Base-by-base conservation (phyloP, 768 basidiomycete genomes). In the Lentinula raphanica region DNA sequence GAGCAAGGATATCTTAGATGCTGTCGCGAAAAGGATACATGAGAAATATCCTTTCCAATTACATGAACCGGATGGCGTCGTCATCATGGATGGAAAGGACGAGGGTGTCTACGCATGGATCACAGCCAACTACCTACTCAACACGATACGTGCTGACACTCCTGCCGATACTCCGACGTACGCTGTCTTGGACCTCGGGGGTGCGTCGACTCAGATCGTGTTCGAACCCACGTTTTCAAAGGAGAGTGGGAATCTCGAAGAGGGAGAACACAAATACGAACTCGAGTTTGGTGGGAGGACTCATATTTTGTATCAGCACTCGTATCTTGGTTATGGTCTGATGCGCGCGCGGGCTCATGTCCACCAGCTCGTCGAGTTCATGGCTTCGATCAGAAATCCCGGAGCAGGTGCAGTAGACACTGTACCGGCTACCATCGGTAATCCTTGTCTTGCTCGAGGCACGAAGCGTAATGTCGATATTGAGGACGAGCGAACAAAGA, bases 161-260 rank as follows among this genome's bases (percentile, higher is more conserved):
- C 72, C 75, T 1, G 61, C 67, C 54, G 71, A 75, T 28, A 78
- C 76, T 17, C 69, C 74, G 21, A 86, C 90, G 27, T 91, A 90
- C 63, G 96, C 96, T 23, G 94, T 97, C 44, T 86, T 98, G 50
- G 97, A 98, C 68, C 83, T 99, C 49, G 97, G 97, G 3, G 97
- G 97, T 2, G 97, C 91, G 29, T 95, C 94, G 59, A 98, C 95
- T 23, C 97, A 98, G 74, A 98, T 98, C 69, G 94, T 97, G 58
- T 98, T 98, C 65, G 88, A 95, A 72, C 97, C 96, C 1, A 75
- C 88, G 35, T 60, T 60, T 23, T 27, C 54, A n/a, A 11, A 56
- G 27, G 19, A 29, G n/a, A 42, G 35, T n/a, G 45, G 27, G n/a
- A 19, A 11, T 3, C 35, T 60, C 8, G 76, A 74, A 61, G 84